Evolutionary conservation across 176 grass and related monocot genomes (phyloP), one percentile per base, ranked within the genome.

Genomic region (Thalia dealbata): DNA sequence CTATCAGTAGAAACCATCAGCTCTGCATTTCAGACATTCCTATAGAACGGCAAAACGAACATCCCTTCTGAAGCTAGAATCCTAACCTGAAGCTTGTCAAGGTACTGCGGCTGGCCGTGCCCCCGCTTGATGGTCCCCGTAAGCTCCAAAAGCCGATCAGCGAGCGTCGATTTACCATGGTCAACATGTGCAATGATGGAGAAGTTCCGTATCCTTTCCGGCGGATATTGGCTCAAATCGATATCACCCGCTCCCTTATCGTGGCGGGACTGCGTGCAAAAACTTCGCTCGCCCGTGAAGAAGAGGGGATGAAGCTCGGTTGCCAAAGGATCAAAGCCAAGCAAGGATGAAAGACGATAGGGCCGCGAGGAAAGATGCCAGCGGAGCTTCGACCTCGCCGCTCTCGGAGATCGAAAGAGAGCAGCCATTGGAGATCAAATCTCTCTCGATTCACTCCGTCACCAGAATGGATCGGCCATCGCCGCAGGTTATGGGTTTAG

Each of bases 111-210:
- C 60, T 91, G 91, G 24, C 92, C 88, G 61, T 85, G 89, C 26
- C 92, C 92, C 78, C 85, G 89, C 79, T 87, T 88, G 72, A 96
- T 96, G 72, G 92, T 96, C 21, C 82, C 89, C 1, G 92, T 96
- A 41, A 96, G 80, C 84, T 96, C 92, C 52, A 96, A 84, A 65
- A 96, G 76, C 48, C 92, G 69, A 60, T 91, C 89, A 0, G 92
- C 91, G 14, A 96, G 92, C 26, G 92, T 96, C 0, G 92, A 92
- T 82, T 96, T 96, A 54, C 89, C 92, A 59, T 96, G 89, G 73
- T 92, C 92, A 15, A 92, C 92, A 61, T 96, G 89, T 22, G 89
- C 89, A 45, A 92, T 92, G 74, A 89, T 96, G 24, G 92, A 92
- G 78, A 96, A 96, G 52, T 96, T 96, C 19, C 89, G 82, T 63